phyloP scores from a whole-genome alignment of 2,329 filamentous ascomycete genomes.

The Proliferodiscus dingleyae region DNA sequence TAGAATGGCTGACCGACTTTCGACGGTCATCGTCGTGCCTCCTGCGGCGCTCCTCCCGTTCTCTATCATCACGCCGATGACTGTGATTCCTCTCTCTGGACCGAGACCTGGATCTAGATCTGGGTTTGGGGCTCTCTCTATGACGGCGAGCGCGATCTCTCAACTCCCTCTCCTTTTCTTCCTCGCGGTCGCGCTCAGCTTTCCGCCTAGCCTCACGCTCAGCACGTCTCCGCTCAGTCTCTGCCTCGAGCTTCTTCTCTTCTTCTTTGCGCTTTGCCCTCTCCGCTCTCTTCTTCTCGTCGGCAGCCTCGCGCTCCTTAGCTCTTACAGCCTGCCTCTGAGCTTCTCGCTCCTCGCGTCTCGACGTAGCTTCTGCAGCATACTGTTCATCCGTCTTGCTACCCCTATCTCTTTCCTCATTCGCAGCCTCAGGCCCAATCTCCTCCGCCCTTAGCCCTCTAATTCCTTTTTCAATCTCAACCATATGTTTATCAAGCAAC shows the following conservation, averaged over 20 bases:
- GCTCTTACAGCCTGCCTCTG: conserved; percentile 42
- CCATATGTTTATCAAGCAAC: conserved; percentile 58
- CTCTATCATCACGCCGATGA: conserved; percentile 15
- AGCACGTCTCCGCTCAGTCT: conserved; percentile 6
- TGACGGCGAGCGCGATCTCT: conserved; percentile 27
- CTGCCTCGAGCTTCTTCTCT: conserved; percentile 18
- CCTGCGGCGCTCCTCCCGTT: conserved; percentile 25
- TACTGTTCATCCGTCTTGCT: conserved; percentile 72
- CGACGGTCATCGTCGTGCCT: conserved; percentile 22
- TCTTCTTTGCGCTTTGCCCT: conserved; percentile 25
- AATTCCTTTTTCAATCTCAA: conserved; percentile 63
- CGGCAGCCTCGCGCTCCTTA: conserved; percentile 41
- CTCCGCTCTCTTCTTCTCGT: conserved; percentile 38
- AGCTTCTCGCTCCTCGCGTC: conserved; percentile 54
- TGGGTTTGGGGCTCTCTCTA: conserved; percentile 32
- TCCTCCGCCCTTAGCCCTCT: conserved; percentile 63
- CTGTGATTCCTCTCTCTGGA: conserved; percentile 36
- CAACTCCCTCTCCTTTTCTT: conserved; percentile 11
- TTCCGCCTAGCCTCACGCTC: conserved; percentile 21
- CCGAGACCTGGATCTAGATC: conserved; percentile 23
- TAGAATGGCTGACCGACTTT: conserved; percentile 13
- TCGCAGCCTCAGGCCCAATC: conserved; percentile 64
- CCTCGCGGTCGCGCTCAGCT: conserved; percentile 18
- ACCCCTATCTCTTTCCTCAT: conserved; percentile 59
- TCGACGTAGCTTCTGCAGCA: conserved; percentile 58